Base-by-base conservation (phyloP, 768 basidiomycete genomes). In the Leccinum longicurvipes region DNA sequence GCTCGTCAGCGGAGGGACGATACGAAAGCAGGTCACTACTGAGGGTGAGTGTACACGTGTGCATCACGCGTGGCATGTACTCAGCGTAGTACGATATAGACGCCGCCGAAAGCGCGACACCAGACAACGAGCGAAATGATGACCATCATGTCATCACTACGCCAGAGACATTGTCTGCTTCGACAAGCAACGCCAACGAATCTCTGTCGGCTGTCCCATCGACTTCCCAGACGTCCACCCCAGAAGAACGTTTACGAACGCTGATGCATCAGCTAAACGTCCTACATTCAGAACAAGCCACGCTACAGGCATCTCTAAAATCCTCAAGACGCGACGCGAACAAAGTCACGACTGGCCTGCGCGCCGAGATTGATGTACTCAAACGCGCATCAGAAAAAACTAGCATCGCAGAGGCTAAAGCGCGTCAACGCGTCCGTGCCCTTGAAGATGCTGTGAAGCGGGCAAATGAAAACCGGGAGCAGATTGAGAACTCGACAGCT, bases 361-460 rank as follows among this genome's bases (percentile, higher is more conserved):
- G 89, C 28, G 76, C 85, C 2, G 93, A 96, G 72, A 93, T 96
- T 44, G 90, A 95, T 32, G 79, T 82, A 0, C 78, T 95, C 51
- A 91, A 89, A 68, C 83, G 91, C 4, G 82, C 91, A 1, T 86
- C 87, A 4, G 93, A 96, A 63, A 93, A 92, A 63, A 82, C 88
- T 53, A 74, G 81, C 0, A 78, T 83, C 1, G 79, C 82, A 2
- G 95, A 98, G 67, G 77, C 83, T 23, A 82, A 93, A n/a, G 84
- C 87, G 10, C 84, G 85, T 44, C 93, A 96, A 68, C 95, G 93
- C 62, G 83, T 88, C 10, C 79, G 93, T 11, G 91, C 94, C 1
- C 74, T 96, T 36, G 93, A 95, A 67, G 93, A 96, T 65, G 89
- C 92, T 3, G 85, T 88, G 12, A 93, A 90, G 65, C 85, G 91